phyloP scores from a whole-genome alignment of 495 filamentous ascomycete species.

The Lasiosphaeria miniovina region DNA sequence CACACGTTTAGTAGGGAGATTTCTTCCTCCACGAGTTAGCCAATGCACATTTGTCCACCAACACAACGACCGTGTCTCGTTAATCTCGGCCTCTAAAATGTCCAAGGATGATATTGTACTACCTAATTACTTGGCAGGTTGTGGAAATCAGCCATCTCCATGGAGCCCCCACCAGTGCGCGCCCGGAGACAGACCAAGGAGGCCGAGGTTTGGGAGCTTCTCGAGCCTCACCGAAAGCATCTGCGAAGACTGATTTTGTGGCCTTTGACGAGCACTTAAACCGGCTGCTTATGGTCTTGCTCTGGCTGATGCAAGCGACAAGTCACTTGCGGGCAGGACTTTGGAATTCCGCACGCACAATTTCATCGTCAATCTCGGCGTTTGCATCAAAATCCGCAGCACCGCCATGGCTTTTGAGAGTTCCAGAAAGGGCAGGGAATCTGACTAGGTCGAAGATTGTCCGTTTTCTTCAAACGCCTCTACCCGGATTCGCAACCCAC shows the following conservation, averaged over 20 bases:
- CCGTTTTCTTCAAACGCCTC: conserved; percentile 92
- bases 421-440: conserved; percentile 64
- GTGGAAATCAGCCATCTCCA: no score
- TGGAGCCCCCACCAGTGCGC: no score
- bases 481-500: conserved; percentile 89
- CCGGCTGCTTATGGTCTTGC: conserved; percentile 82
- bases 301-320: conserved; percentile 89
- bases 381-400: conserved; percentile 89
- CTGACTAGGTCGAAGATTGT: conserved; percentile 82
- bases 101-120: no score
- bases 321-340: conserved; percentile 77
- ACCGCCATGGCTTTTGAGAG: conserved; percentile 90
- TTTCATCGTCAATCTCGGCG: conserved; percentile 84
- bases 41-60: no score
- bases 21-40: no score
- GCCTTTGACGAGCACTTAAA: conserved; percentile 88
- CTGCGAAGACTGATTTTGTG: conserved; percentile 77
- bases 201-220: conserved; percentile 77
- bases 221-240: conserved; percentile 82
- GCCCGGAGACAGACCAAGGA: conserved; percentile 69
- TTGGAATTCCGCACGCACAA: conserved; percentile 88
- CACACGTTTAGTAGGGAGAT: no score
- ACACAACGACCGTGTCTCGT: no score
- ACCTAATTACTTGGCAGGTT: no score
- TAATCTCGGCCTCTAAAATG: no score